Evolutionary conservation across 805 yeast genomes (phyloP).

Genomic region (Wickerhamomyces strasburgensis): DNA sequence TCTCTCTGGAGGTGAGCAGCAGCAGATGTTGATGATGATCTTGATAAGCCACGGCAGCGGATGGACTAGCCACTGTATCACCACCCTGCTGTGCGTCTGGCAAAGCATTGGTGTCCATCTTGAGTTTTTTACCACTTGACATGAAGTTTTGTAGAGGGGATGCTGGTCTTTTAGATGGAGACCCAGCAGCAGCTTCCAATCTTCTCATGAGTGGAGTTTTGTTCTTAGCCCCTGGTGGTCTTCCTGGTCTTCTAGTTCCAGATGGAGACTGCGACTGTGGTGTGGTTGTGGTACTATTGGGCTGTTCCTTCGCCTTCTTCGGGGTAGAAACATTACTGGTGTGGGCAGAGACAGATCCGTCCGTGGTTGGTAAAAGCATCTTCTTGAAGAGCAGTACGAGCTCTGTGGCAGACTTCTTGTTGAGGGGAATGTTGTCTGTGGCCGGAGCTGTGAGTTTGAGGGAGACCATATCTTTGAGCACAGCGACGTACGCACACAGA

Average conservation of each 20-base stretch:
- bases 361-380: too few relatives aligned
- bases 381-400: constrained; percentile 19
- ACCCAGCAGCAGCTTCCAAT: background rate
- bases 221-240: constrained; percentile 18
- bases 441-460: constrained; percentile 46
- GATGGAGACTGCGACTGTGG: constrained; percentile 11
- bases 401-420: constrained; percentile 36
- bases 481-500: constrained; percentile 59
- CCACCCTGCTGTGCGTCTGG: too few relatives aligned
- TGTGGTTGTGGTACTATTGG: background rate
- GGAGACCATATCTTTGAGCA: constrained; percentile 40
- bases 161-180: background rate
- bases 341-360: too few relatives aligned
- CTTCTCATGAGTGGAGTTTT: constrained; percentile 26
- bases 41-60: too few relatives aligned
- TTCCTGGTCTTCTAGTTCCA: constrained; percentile 17
- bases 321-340: background rate
- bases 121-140: constrained; percentile 2
- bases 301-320: background rate
- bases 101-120: too few relatives aligned
- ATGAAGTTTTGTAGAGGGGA: background rate
- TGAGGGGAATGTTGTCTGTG: constrained; percentile 52
- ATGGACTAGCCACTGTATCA: too few relatives aligned
- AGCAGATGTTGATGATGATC: constrained; percentile 24
- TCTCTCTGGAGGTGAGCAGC: constrained; percentile 36